Percentiles rank a stretch among this genome's conserved stretches.
phyloP scores from a whole-genome alignment of 2,329 filamentous ascomycete species.

The Aureobasidium sp. region DNA sequence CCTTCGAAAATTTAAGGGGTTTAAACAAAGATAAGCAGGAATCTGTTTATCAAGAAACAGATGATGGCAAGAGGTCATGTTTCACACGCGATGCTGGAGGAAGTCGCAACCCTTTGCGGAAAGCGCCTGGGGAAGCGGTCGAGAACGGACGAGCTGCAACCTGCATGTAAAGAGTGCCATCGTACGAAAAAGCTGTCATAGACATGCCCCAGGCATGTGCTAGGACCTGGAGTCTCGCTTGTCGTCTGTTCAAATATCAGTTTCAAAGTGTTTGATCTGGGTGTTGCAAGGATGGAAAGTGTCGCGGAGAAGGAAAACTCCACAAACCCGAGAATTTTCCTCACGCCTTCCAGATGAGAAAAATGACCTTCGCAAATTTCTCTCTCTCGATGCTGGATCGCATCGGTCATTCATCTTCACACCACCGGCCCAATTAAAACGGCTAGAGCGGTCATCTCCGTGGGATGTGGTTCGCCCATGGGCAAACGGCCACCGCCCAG shows the following conservation, averaged over 20 bases:
- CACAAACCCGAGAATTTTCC: not conserved
- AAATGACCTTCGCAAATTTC: not conserved
- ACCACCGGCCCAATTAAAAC: constrained; percentile 1
- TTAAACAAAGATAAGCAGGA: no score
- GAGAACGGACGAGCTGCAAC: not conserved
- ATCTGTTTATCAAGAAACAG: no score
- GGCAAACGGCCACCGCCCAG: not conserved
- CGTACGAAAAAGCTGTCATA: not conserved
- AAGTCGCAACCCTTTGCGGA: no score
- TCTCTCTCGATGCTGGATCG: not conserved
- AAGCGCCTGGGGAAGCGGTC: not conserved
- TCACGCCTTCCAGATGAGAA: not conserved
- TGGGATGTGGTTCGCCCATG: not conserved
- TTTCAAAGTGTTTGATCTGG: not conserved
- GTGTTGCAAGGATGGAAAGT: not conserved
- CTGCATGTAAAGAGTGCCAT: not conserved
- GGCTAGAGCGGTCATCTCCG: not conserved
- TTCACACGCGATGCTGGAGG: no score
- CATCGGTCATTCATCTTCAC: not conserved
- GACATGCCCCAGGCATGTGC: no score
- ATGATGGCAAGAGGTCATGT: no score
- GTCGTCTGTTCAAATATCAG: no score
- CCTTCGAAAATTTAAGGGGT: no score
- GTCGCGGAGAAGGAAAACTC: not conserved
- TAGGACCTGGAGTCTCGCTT: not conserved